A percentile compares a stretch with the other conserved stretches of the same genome.
Evolutionary conservation across 805 yeast species (phyloP).

Genomic region (Suhomyces canberraensis): DNA sequence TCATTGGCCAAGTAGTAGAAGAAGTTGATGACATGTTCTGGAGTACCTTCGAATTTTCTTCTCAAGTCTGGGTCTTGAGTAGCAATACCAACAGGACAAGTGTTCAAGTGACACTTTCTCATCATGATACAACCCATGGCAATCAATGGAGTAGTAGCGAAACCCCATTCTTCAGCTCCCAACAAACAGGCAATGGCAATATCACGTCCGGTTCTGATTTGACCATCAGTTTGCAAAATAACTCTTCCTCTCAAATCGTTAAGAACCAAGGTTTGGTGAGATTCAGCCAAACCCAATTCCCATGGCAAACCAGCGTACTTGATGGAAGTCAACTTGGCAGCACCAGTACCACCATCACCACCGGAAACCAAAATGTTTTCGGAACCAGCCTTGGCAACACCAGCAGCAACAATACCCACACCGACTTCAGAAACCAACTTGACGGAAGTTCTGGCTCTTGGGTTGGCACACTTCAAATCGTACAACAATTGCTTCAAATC

Average conservation of each 20-base stretch:
- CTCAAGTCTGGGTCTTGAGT: conserved; percentile 95
- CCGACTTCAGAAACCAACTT: conserved; percentile 97
- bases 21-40: conserved; percentile 97
- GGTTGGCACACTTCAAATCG: conserved; percentile 95
- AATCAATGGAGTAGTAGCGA: conserved; percentile 94
- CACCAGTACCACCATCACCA: conserved; percentile 99
- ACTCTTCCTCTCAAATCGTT: conserved; percentile 96
- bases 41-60: conserved; percentile 91
- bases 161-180: conserved; percentile 98
- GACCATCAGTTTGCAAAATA: conserved; percentile 97
- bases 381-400: conserved; percentile 98
- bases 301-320: conserved; percentile 97
- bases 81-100: conserved; percentile 98
- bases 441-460: conserved; percentile 94
- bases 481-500: conserved; percentile 95
- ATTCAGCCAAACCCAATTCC: conserved; percentile 97
- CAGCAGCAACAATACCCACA: conserved; percentile 98
- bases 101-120: conserved; percentile 89
- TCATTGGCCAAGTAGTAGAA: conserved; percentile 94
- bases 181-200: conserved; percentile 92
- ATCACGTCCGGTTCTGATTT: conserved; percentile 94
- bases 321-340: conserved; percentile 95
- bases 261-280: conserved; percentile 94
- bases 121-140: conserved; percentile 97
- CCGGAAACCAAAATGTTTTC: conserved; percentile 95